A percentile compares a stretch with the other conserved stretches of the same genome.
Conservation (phyloP, 352 stramenopile genomes). For the Peronosclerospora sorghi region DNA sequence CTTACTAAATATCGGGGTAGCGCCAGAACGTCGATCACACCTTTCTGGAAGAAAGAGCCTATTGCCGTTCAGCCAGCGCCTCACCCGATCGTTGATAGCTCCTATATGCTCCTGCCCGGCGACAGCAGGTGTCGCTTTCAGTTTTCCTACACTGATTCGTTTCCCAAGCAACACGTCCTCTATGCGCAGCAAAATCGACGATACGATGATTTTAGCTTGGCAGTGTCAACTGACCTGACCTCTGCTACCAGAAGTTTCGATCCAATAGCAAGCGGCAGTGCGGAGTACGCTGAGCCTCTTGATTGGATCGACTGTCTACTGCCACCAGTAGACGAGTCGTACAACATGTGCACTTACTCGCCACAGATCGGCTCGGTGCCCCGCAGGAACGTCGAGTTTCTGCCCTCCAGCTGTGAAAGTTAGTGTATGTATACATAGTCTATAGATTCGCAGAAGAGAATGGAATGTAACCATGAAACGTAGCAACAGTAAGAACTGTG, state of each 20-base stretch:
- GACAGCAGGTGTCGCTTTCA: conserved; percentile 9
- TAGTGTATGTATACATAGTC: background rate
- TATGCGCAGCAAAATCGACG: conserved; percentile 7
- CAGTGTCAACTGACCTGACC: conserved; percentile 4
- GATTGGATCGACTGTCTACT: conserved; percentile 53
- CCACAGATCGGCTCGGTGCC: conserved; percentile 3
- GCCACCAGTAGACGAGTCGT: conserved; percentile 27
- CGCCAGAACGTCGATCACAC: conserved; percentile 7
- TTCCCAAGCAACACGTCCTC: conserved; percentile 26
- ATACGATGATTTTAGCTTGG: conserved; percentile 13
- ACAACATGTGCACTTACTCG: conserved; percentile 34
- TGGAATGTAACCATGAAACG: too few species aligned
- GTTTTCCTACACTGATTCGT: conserved; percentile 19
- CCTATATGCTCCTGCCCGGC: conserved; percentile 5
- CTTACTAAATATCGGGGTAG: conserved; percentile 6
- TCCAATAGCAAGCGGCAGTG: background rate
- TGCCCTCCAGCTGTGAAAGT: conserved; percentile 17
- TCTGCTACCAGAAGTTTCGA: conserved; percentile 8
- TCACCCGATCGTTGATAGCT: conserved; percentile 3
- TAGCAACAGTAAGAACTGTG: too few species aligned
- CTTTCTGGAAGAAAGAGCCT: conserved; percentile 13
- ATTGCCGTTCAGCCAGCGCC: conserved; percentile 1
- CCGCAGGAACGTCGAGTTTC: conserved; percentile 27
- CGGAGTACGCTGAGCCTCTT: conserved; percentile 25
- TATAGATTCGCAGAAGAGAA: conserved; percentile 6